Conservation (phyloP, 129 eudicot species). For the Flaveria trinervia region DNA sequence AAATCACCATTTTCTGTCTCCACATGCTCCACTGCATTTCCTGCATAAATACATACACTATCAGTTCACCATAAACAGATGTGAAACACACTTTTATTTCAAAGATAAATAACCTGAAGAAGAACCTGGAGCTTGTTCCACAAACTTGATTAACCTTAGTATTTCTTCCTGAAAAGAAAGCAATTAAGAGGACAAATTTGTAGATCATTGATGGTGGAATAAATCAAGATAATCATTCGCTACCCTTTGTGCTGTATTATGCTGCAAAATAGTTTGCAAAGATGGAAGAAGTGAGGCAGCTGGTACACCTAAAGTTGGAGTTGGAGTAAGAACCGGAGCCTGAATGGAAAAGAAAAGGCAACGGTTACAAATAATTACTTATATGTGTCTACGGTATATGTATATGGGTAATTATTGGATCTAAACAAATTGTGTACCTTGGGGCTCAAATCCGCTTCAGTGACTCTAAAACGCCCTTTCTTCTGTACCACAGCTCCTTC, state of each 20-base stretch:
- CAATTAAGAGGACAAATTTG: constrained; percentile 21
- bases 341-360: constrained; percentile 35
- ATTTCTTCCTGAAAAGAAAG: constrained; percentile 65
- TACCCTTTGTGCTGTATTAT: constrained; percentile 72
- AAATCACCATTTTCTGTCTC: constrained; percentile 51
- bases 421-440: constrained; percentile 26
- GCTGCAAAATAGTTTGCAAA: constrained; percentile 75
- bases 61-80: constrained; percentile 10
- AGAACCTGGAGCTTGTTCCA: constrained; percentile 68
- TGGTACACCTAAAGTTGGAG: constrained; percentile 43
- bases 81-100: background rate
- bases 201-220: background rate
- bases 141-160: constrained; percentile 61
- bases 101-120: constrained; percentile 21
- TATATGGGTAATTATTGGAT: too few relatives aligned
- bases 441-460: constrained; percentile 58
- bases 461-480: constrained; percentile 88
- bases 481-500: constrained; percentile 68
- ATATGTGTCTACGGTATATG: background rate
- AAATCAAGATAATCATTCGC: constrained; percentile 25
- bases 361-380: constrained; percentile 32
- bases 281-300: constrained; percentile 72
- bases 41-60: constrained; percentile 32
- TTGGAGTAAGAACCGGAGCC: constrained; percentile 44
- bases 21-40: constrained; percentile 44